A percentile compares a stretch with the other conserved stretches of the same genome.
Conservation (phyloP, 176 grass and related monocot species). For the Pontederia crassipes region DNA sequence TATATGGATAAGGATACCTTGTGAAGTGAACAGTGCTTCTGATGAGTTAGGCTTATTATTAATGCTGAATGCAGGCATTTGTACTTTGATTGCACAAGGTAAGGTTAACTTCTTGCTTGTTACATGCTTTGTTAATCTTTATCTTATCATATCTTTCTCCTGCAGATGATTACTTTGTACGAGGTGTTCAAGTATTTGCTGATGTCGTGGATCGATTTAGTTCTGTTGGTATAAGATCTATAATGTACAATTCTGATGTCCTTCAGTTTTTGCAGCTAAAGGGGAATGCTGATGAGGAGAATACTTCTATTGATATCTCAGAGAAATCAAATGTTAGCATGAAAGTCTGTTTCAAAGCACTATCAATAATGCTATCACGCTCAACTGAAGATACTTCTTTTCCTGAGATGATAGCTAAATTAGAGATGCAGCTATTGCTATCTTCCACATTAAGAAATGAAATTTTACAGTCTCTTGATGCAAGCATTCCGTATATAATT, state of each 20-base stretch:
- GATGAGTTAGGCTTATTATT: slow-evolving; percentile 43
- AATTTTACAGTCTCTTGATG: slow-evolving; percentile 36
- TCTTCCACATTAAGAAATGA: slow-evolving; percentile 53
- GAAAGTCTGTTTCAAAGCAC: slow-evolving; percentile 47
- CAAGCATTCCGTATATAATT: slow-evolving; percentile 41
- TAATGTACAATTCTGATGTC: slow-evolving; percentile 56
- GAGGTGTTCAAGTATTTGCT: slow-evolving; percentile 40
- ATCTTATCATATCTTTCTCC: slow-evolving; percentile 14
- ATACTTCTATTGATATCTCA: slow-evolving; percentile 22
- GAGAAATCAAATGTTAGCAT: slow-evolving; percentile 37
- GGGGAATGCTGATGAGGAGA: slow-evolving; percentile 24
- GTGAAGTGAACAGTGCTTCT: slow-evolving; percentile 23
- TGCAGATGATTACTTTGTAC: slow-evolving; percentile 67
- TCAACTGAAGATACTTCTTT: slow-evolving; percentile 37
- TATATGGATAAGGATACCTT: slow-evolving; percentile 76
- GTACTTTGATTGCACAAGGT: slow-evolving; percentile 73
- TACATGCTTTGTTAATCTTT: not conserved
- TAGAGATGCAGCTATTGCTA: slow-evolving; percentile 44
- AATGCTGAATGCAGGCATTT: slow-evolving; percentile 48
- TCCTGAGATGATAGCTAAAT: slow-evolving; percentile 44
- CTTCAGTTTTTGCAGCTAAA: slow-evolving; percentile 49
- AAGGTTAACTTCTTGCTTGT: not conserved
- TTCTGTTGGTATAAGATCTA: slow-evolving; percentile 54
- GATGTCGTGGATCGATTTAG: slow-evolving; percentile 47
- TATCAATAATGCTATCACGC: slow-evolving; percentile 45